These are phyloP conservation scores for Brassica rapa DNA, from an alignment of 345 rosid species.

Conservation along the genomic window DNA sequence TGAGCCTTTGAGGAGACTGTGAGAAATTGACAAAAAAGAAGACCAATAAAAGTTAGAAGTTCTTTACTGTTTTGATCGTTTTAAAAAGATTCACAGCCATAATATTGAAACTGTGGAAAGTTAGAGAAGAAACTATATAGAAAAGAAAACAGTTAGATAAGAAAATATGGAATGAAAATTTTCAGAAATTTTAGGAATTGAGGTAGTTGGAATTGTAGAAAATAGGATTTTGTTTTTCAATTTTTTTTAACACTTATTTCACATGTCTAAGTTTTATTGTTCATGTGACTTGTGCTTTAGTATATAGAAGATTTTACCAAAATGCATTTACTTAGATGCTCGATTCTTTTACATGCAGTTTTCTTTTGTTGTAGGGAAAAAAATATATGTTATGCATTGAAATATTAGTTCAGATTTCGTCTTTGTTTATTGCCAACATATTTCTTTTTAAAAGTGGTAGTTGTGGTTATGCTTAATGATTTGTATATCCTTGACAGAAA, in stretches of 20 bases:
- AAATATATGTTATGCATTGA: not conserved
- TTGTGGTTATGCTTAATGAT: not conserved
- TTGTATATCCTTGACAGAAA: not conserved
- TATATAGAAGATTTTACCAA: not conserved
- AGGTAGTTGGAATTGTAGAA: too few relatives aligned
- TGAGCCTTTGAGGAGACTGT: not conserved
- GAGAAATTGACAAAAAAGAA: not conserved
- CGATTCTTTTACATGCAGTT: not conserved
- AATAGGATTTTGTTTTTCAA: too few relatives aligned
- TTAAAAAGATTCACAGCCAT: too few relatives aligned
- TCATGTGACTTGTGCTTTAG: too few relatives aligned
- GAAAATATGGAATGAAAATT: too few relatives aligned
- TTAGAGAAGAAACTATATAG: too few relatives aligned
- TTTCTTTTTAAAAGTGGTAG: not conserved
- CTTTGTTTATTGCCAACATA: not conserved
- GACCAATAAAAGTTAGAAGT: not conserved
- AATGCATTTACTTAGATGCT: not conserved
- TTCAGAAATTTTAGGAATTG: too few relatives aligned
- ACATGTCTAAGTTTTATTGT: too few relatives aligned
- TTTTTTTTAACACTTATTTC: too few relatives aligned
- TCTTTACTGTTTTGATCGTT: too few relatives aligned
- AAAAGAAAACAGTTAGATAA: too few relatives aligned
- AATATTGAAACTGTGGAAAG: too few relatives aligned
- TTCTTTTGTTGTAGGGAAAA: not conserved
- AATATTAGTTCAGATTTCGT: not conserved